phyloP scores from a whole-genome alignment of 2,329 filamentous ascomycete species.

The Paecilomyces sp. region DNA sequence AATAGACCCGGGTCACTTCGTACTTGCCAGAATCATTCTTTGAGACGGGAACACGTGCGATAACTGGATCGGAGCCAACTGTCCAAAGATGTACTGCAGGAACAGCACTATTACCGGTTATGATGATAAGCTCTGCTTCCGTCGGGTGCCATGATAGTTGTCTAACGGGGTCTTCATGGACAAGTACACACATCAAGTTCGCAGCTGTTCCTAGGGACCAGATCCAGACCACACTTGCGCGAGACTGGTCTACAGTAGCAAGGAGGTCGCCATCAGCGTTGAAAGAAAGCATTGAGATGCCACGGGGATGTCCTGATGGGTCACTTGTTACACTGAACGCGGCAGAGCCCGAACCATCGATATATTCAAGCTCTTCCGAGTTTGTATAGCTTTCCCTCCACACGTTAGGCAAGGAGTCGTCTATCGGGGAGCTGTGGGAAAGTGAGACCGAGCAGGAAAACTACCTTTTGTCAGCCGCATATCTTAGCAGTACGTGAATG shows the following conservation, averaged over 20 bases:
- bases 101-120: slow-evolving; percentile 24
- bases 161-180: slow-evolving; percentile 36
- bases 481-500: background rate
- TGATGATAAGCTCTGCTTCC: slow-evolving; percentile 30
- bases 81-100: slow-evolving; percentile 28
- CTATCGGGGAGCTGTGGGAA: slow-evolving; percentile 24
- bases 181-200: slow-evolving; percentile 26
- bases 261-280: slow-evolving; percentile 29
- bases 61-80: slow-evolving; percentile 18
- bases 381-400: slow-evolving; percentile 26
- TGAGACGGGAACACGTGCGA: slow-evolving; percentile 22
- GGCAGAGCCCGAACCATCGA: slow-evolving; percentile 30
- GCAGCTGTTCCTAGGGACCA: slow-evolving; percentile 29
- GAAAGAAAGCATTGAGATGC: slow-evolving; percentile 34
- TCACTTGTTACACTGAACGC: slow-evolving; percentile 24
- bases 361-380: slow-evolving; percentile 25
- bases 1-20: slow-evolving; percentile 24
- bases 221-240: slow-evolving; percentile 40
- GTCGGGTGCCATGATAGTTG: slow-evolving; percentile 34
- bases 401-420: slow-evolving; percentile 23
- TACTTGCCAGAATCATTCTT: slow-evolving; percentile 28
- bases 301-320: slow-evolving; percentile 21
- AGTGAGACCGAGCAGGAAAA: slow-evolving; percentile 27
- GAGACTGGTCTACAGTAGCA: slow-evolving; percentile 31
- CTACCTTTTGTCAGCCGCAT: slow-evolving; percentile 11